Base-by-base conservation (phyloP, 306 rosid genomes). In the Rosa lucieae region DNA sequence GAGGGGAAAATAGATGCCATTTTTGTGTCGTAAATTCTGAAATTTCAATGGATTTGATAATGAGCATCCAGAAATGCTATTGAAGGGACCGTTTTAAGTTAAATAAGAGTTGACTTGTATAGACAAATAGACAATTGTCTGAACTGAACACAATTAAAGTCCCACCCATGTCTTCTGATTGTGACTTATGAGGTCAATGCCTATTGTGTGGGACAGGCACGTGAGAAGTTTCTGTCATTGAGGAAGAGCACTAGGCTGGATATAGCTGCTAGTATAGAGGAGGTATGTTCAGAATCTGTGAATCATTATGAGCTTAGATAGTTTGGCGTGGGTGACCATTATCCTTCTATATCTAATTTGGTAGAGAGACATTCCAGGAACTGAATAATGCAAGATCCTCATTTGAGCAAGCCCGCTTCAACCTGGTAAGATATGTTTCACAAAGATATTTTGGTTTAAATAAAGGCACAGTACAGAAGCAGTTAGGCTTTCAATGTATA, bases 391-490 rank as follows among this genome's bases (percentile, higher is more conserved):
- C 97, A 76, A 90, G 97, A 82, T 73, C 87, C 55, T 83, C 86
- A 47, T 92, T 89, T 82, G 97, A 90, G 82, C 91, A 90, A 80
- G 92, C 96, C 76, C 97, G 96, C 81, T 92, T 90, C 84, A 89
- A 83, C 86, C 90, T 92, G 95, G 95, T 90, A 92, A 86, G 65
- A 78, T 77, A 67, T 66, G 29, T 67, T 65, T 21, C 37, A 10
- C 76, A 8, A 49, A 69, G 47, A 82, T 53, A 59, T 67, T n/a
- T 61, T 76, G 37, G 61, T 68, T 75, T 21, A 21, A 82, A 78
- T 63, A 46, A 76, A 72, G 75, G 23, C 75, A 6, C 75, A 79
- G 66, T 46, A 67, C 75, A 37, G 76, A 76, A 77, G 74, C 80
- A 69, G 35, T 40, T 78, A 14, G 58, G 71, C 73, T 82, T 76